These are phyloP conservation scores for Ustilago xerochloae DNA, from an alignment of 1,284 basidiomycete genomes.

Conservation along the genomic window DNA sequence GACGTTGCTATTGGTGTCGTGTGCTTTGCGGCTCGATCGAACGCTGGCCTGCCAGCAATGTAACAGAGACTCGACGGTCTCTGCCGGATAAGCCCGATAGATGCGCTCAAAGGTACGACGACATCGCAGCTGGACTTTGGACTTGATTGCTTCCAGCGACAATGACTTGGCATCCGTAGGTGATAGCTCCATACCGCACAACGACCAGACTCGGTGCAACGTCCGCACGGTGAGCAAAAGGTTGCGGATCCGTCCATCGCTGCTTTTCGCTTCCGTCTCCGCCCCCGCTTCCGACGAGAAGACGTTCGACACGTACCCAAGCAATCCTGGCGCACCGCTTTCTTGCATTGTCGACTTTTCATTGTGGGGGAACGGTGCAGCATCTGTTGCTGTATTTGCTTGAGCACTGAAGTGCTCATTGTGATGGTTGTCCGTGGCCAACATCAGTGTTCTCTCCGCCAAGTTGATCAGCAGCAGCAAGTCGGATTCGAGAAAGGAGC, in stretches of 20 bases:
- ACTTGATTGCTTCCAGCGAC: conserved; percentile 36
- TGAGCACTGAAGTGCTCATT: background rate
- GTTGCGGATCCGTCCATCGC: conserved; percentile 7
- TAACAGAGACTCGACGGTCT: conserved; percentile 83
- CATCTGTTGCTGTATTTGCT: background rate
- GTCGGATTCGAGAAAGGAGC: conserved; percentile 49
- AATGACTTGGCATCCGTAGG: conserved; percentile 36
- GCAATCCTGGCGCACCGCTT: conserved; percentile 22
- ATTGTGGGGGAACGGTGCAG: background rate
- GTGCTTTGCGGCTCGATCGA: conserved; percentile 2
- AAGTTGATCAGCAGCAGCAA: conserved; percentile 54
- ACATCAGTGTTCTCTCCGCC: conserved; percentile 47
- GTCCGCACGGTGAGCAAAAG: conserved; percentile 43
- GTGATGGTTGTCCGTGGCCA: conserved; percentile 6
- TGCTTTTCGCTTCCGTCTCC: conserved; percentile 1
- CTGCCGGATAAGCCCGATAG: conserved; percentile 81
- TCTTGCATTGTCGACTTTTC: conserved; percentile 3
- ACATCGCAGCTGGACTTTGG: conserved; percentile 34
- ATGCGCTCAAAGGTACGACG: conserved; percentile 77
- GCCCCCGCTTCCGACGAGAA: conserved; percentile 39
- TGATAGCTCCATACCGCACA: conserved; percentile 13
- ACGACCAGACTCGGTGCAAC: conserved; percentile 52
- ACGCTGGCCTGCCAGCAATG: conserved; percentile 76
- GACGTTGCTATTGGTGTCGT: background rate
- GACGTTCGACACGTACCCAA: conserved; percentile 58